Base-by-base conservation (phyloP, 2,329 filamentous ascomycete species). In the Fusarium sambucinum region DNA sequence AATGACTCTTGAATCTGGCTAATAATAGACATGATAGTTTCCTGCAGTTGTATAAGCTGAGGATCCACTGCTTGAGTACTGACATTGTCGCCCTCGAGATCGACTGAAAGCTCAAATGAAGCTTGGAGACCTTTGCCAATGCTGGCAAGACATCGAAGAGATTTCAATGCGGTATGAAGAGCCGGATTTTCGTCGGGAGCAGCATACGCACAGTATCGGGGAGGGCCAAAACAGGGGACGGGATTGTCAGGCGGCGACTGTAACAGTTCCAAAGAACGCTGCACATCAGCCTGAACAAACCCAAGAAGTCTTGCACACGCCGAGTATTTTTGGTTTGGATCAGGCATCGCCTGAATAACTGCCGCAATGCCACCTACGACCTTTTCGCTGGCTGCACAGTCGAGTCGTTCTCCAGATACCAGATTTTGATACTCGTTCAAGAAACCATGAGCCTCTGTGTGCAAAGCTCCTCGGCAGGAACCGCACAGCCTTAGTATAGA, bases 401-500 rank as follows among this genome's bases (percentile, higher is more conserved):
- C 91, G 12, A 92, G 81, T 10, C 64, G 71, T n/a, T 70, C 60
- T 37, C 60, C 58, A 88, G 87, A 37, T 86, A 82, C 33, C 51
- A 94, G 86, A n/a, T 83, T 82, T 59, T 86, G 82, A 75, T 94
- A 95, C 74, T 94, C 90, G 30, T 86, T 82, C 44, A 96, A 80
- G 73, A 96, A 94, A 1, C 87, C 86, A 50, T 82, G 81, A 5
- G 91, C 84, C 73, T 95, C 89, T 2, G 85, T 80, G 7, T 89
- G 87, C n/a, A 96, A 81, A 52, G 89, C 86, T 27, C 82, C 83
- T 37, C 92, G 87, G 68, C 92, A 96, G 30, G 92, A 91, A 1
- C 89, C 92, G 75, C 92, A 95, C 2, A 96, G 85, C 8, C 86
- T 87, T 32, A 86, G 83, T 35, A 96, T 94, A 0, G 92, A 91